Percentiles rank a stretch among this genome's conserved stretches.
Conservation (phyloP, 805 yeast species). For the Myxozyma melibiosi region DNA sequence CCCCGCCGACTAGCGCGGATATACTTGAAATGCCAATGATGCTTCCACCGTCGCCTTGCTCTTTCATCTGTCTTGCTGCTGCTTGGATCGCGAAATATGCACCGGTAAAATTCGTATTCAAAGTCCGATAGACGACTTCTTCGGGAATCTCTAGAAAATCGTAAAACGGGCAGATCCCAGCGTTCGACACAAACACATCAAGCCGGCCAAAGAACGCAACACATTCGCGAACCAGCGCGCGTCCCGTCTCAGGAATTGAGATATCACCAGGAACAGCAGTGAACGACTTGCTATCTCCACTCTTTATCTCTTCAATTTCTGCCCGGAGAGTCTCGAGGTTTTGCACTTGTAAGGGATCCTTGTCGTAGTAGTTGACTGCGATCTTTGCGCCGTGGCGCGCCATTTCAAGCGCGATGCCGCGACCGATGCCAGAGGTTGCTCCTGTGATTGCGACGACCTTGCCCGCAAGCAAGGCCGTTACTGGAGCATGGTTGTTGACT, state of each 20-base stretch:
- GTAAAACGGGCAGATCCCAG: constrained; percentile 50
- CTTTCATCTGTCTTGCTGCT: constrained; percentile 50
- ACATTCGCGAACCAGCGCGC: constrained; percentile 36
- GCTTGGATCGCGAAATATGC: constrained; percentile 52
- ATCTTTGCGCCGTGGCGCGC: constrained; percentile 83
- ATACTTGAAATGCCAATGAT: constrained; percentile 50
- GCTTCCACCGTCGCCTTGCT: constrained; percentile 52
- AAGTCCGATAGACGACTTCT: constrained; percentile 44
- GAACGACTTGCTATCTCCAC: constrained; percentile 32
- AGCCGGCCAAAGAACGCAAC: constrained; percentile 48
- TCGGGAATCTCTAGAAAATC: constrained; percentile 49
- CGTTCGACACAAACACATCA: constrained; percentile 49
- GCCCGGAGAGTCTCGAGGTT: constrained; percentile 63
- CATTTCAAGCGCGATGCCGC: constrained; percentile 71
- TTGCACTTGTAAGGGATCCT: constrained; percentile 51
- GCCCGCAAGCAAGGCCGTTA: constrained; percentile 16
- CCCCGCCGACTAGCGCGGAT: constrained; percentile 53
- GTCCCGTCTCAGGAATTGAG: constrained; percentile 46
- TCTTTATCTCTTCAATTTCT: constrained; percentile 37
- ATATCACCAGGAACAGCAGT: constrained; percentile 52
- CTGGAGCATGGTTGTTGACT: constrained; percentile 13
- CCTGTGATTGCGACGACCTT: constrained; percentile 81
- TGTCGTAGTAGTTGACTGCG: constrained; percentile 69
- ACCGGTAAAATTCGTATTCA: constrained; percentile 49
- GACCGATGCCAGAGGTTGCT: constrained; percentile 81